Base-by-base conservation (phyloP, 2,329 filamentous ascomycete species). In the Exophiala sp. region DNA sequence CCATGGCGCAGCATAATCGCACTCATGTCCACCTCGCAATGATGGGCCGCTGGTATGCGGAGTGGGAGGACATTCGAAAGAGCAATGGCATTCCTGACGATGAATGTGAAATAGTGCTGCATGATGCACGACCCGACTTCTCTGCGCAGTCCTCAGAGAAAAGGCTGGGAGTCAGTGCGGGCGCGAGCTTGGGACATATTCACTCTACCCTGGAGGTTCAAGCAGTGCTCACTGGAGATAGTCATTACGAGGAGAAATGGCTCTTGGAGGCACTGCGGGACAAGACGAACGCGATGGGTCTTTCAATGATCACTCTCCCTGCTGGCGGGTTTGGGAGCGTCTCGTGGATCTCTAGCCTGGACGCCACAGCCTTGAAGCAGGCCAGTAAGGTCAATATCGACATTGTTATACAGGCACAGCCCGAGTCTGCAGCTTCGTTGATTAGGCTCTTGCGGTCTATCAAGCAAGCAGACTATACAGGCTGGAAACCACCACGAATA, bases 1-100 rank as follows among this genome's bases (percentile, higher is more conserved):
- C 87, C 60, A 96, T 96, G 90, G 83, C 82, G 5, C 66, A 67
- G 18, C 77, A 82, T 66, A 75, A 78, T 48, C 74, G 78, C 51
- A 95, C 81, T 62, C 77, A 81, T 55, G 88, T 96, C 7, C 91
- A 97, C 65, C 84, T 95, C 63, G 84, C 80, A 0, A 69, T 97
- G 2, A 77, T 94, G 70, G 85, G 89, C 43, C 77, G 84, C 52
- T 84, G 82, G 52, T 78, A 83, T 10, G 77, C 95, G 43, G 71
- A 79, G 0, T 67, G 94, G 43, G 75, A 82, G 11, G 79, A 86
- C 27, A 73, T 97, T 24, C 75, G 83, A 59, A 73, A 80, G 45
- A 74, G 95, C 52, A 96, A 96, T 65, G 88, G 88, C 24, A 77
- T 95, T n/a, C 77, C 81, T 40, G 73, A 80, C 34, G 65, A 65